Evolutionary conservation across 2,329 filamentous ascomycete species (phyloP).

Genomic region (Aureobasidium sp.): DNA sequence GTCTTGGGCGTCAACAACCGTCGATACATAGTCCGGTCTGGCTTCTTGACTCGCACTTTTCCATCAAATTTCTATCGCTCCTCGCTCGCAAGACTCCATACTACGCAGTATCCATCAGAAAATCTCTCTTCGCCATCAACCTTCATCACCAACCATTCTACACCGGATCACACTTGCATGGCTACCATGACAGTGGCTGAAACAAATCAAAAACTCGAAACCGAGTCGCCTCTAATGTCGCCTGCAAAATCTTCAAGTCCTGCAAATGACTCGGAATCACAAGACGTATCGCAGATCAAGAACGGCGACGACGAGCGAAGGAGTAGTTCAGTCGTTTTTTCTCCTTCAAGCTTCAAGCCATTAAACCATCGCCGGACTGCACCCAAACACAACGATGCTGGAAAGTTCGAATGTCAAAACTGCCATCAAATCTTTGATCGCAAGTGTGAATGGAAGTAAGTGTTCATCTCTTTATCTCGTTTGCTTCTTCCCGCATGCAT

Average conservation of each 20-base stretch:
- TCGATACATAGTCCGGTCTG: neutral
- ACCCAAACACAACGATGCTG: neutral
- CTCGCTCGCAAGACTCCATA: neutral
- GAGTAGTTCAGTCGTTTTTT: neutral
- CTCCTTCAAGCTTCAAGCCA: neutral
- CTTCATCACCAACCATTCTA: neutral
- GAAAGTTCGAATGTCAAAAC: conserved; percentile 5
- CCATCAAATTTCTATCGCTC: neutral
- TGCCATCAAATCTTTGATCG: conserved; percentile 51
- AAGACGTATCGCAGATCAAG: neutral
- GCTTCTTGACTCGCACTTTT: neutral
- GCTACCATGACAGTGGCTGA: neutral
- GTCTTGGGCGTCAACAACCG: neutral
- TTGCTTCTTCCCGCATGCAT: neutral
- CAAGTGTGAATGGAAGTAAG: conserved; percentile 92
- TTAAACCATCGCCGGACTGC: neutral
- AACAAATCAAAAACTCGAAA: neutral
- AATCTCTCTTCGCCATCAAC: neutral
- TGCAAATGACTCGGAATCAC: neutral
- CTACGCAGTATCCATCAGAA: neutral
- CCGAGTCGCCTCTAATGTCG: conserved; percentile 3
- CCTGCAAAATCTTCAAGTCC: conserved; percentile 4
- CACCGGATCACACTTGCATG: neutral
- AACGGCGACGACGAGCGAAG: neutral
- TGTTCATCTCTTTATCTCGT: conserved; percentile 16